A percentile compares a stretch with the other conserved stretches of the same genome.
Conservation (phyloP, 306 rosid species). For the Fragaria vesca region DNA sequence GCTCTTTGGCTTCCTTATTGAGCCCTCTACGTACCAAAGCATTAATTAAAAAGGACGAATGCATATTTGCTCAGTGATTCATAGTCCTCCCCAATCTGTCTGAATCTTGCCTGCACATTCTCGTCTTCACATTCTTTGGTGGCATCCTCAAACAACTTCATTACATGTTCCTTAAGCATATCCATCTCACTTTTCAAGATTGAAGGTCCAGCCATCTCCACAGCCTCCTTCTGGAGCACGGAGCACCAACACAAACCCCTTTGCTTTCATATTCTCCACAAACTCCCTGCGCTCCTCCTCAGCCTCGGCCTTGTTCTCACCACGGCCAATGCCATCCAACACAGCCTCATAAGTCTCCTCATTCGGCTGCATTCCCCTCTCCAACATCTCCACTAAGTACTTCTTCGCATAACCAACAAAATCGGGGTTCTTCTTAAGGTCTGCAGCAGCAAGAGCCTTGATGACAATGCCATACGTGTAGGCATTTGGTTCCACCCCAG, state of each 20-base stretch:
- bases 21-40: background rate
- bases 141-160: background rate
- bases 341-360: background rate
- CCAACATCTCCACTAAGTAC: conserved; percentile 9
- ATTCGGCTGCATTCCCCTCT: background rate
- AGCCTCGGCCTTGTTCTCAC: background rate
- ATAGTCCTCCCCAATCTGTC: background rate
- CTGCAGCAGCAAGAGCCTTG: background rate
- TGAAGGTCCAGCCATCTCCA: background rate
- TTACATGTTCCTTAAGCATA: background rate
- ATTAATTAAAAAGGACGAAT: background rate
- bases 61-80: background rate
- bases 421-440: background rate
- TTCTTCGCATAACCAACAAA: background rate
- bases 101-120: background rate
- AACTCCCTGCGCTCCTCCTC: background rate
- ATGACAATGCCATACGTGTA: background rate
- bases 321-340: background rate
- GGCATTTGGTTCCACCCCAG: background rate
- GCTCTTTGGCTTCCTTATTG: background rate
- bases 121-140: background rate
- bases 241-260: background rate
- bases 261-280: background rate
- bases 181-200: background rate
- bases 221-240: background rate